Percentiles rank a stretch among this genome's conserved stretches.
Conservation (phyloP, 2,329 filamentous ascomycete species). For the Beauveria asiatica region DNA sequence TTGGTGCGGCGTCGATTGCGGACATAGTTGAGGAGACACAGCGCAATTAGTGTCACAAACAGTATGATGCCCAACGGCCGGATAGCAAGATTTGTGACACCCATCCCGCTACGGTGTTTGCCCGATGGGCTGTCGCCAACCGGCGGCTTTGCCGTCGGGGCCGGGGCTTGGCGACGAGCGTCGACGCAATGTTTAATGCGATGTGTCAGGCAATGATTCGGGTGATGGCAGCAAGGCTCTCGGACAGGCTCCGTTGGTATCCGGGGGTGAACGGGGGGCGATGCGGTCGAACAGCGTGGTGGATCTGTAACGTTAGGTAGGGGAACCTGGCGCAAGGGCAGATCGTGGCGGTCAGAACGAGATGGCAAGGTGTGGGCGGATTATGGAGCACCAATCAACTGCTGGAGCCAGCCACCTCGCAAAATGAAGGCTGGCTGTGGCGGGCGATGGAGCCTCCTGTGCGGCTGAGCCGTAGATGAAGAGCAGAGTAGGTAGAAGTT, state of each 20-base stretch:
- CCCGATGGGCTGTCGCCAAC: neutral
- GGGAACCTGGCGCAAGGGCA: neutral
- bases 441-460: neutral
- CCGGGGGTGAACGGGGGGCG: neutral
- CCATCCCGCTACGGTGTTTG: neutral
- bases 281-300: neutral
- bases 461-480: neutral
- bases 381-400: neutral
- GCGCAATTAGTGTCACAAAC: neutral
- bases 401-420: neutral
- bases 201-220: neutral
- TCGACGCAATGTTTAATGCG: neutral
- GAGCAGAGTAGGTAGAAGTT: neutral
- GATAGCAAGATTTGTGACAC: neutral
- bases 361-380: neutral
- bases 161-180: neutral
- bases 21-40: constrained; percentile 9
- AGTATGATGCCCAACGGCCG: neutral
- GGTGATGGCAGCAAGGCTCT: neutral
- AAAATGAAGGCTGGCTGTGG: neutral
- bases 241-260: neutral
- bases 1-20: constrained; percentile 2
- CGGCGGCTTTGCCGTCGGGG: neutral
- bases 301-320: neutral
- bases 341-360: neutral